phyloP scores from a whole-genome alignment of 371 early-diverging fungal species.

The Mucor plumbeus region DNA sequence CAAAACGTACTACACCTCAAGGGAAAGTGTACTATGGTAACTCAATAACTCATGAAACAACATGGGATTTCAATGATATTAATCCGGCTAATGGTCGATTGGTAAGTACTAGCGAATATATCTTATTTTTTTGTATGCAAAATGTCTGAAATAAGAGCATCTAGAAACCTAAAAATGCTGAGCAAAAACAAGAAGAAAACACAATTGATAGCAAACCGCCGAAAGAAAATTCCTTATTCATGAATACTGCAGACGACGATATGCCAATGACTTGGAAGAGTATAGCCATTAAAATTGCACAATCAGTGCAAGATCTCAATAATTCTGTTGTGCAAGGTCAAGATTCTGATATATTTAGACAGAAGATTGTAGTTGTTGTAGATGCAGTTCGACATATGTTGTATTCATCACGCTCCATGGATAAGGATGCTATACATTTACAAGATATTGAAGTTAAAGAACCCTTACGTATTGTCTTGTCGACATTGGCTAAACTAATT shows the following conservation, averaged over 20 bases:
- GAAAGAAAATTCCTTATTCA: neutral
- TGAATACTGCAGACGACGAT: conserved; percentile 7
- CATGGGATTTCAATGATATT: conserved; percentile 61
- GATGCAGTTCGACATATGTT: conserved; percentile 88
- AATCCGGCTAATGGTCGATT: conserved; percentile 41
- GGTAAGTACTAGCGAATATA: conserved; percentile 13
- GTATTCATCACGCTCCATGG: conserved; percentile 77
- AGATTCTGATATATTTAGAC: neutral
- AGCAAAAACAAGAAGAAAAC: neutral
- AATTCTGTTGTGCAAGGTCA: conserved; percentile 59
- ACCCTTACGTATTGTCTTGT: conserved; percentile 74
- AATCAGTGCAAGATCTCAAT: conserved; percentile 69
- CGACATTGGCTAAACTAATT: conserved; percentile 79
- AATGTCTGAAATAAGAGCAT: neutral
- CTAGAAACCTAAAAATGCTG: neutral
- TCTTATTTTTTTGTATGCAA: neutral
- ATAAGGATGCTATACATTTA: conserved; percentile 67
- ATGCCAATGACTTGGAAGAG: conserved; percentile 33
- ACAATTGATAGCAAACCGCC: neutral
- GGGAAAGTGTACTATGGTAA: conserved; percentile 81
- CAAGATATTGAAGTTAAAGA: conserved; percentile 69
- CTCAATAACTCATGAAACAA: conserved; percentile 77
- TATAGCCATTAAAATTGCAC: conserved; percentile 62
- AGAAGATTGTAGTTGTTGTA: conserved; percentile 59
- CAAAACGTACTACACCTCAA: conserved; percentile 60